phyloP scores from a whole-genome alignment of 2,329 filamentous ascomycete species.

The Ascochyta lentis region DNA sequence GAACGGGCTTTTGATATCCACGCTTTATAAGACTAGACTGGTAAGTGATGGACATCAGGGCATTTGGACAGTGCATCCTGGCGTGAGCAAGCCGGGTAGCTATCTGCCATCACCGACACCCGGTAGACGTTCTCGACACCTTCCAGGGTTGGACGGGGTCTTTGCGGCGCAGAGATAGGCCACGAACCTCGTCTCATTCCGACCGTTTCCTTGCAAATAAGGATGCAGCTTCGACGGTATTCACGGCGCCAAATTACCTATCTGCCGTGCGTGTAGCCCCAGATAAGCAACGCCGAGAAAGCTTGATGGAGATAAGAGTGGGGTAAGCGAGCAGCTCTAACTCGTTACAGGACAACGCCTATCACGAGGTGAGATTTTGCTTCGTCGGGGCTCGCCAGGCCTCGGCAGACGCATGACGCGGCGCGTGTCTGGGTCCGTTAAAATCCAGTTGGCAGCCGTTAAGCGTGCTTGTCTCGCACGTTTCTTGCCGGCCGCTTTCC shows the following conservation, averaged over 20 bases:
- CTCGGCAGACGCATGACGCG: constrained; percentile 17
- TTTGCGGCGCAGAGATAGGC: neutral
- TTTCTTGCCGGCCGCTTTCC: neutral
- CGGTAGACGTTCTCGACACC: neutral
- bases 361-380: constrained; percentile 3
- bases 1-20: too few species aligned
- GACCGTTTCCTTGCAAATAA: neutral
- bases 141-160: neutral
- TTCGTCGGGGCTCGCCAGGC: neutral
- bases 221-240: neutral
- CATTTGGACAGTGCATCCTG: too few species aligned
- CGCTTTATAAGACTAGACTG: too few species aligned
- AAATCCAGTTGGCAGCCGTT: constrained; percentile 8
- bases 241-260: neutral
- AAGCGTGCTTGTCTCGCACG: neutral
- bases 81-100: too few species aligned
- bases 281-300: constrained; percentile 23
- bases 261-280: constrained; percentile 1
- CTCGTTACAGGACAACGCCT: constrained; percentile 22
- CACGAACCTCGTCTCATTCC: neutral
- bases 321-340: constrained; percentile 13
- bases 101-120: too few species aligned
- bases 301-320: constrained; percentile 30
- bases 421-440: constrained; percentile 13
- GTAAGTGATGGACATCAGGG: too few species aligned